These are phyloP conservation scores for Magnusiomyces ingens DNA, from an alignment of 1,139 yeast genomes.

Conservation along the genomic window DNA sequence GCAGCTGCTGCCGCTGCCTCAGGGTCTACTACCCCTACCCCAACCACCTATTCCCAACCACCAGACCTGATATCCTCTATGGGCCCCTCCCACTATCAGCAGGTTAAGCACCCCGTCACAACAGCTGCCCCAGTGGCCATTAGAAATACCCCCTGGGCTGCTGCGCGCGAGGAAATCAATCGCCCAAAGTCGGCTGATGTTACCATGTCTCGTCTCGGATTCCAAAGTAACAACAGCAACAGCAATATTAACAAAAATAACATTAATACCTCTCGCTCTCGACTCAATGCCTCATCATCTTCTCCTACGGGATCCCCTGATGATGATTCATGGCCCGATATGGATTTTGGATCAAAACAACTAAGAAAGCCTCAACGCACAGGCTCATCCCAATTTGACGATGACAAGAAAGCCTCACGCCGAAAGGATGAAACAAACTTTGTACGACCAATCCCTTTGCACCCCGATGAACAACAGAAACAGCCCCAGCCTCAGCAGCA, in stretches of 20 bases:
- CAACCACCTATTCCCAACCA: constrained; percentile 12
- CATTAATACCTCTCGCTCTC: too few species aligned
- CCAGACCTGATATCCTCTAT: constrained; percentile 9
- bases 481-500: constrained; percentile 1
- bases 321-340: too few species aligned
- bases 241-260: neutral
- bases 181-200: constrained; percentile 29
- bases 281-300: too few species aligned
- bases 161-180: constrained; percentile 20
- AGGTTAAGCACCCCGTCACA: neutral
- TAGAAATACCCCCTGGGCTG: constrained; percentile 9
- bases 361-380: too few species aligned
- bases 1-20: neutral
- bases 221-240: neutral
- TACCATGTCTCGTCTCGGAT: neutral
- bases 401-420: neutral
- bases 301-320: too few species aligned
- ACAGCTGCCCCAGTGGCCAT: neutral
- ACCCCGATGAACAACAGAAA: neutral
- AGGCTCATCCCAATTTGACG: too few species aligned
- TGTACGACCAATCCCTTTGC: constrained; percentile 1
- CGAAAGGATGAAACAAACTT: neutral
- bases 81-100: constrained; percentile 6
- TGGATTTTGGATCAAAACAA: too few species aligned
- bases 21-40: neutral